These are phyloP conservation scores for Aspergillus oerlinghausenensis DNA, from an alignment of 2,329 filamentous ascomycete genomes.

Conservation along the genomic window DNA sequence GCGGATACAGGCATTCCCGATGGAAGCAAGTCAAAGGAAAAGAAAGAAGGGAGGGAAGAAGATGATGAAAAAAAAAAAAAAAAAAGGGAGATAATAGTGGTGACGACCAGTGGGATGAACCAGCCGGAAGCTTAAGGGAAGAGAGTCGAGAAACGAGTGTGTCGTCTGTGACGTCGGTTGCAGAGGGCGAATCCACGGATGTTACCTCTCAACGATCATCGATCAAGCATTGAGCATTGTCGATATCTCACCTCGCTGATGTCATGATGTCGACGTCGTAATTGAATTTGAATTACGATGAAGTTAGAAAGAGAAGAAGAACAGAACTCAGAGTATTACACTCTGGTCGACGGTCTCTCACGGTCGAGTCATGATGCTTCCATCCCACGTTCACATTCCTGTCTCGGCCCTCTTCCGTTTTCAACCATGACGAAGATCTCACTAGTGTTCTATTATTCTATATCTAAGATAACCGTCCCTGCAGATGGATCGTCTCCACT, in stretches of 20 bases:
- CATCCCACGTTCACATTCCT: background rate
- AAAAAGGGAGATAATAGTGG: background rate
- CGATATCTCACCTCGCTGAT: slow-evolving; percentile 9
- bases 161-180: slow-evolving; percentile 29
- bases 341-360: background rate
- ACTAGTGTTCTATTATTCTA: background rate
- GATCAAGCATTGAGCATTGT: background rate
- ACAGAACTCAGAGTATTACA: background rate
- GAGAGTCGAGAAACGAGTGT: slow-evolving; percentile 1
- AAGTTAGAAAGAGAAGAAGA: slow-evolving; percentile 1
- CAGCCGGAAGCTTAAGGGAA: slow-evolving; percentile 22
- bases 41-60: slow-evolving; percentile 11
- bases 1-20: slow-evolving; percentile 17
- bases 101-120: slow-evolving; percentile 13
- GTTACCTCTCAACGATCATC: slow-evolving; percentile 1
- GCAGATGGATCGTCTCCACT: background rate
- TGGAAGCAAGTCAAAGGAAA: slow-evolving; percentile 5
- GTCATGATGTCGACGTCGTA: slow-evolving; percentile 13
- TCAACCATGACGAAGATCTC: background rate
- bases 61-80: background rate
- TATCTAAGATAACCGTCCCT: background rate
- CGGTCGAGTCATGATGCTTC: slow-evolving; percentile 6
- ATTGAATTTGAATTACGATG: background rate
- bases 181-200: slow-evolving; percentile 19
- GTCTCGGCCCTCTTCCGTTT: slow-evolving; percentile 5